Evolutionary conservation across 2,329 filamentous ascomycete species (phyloP).

Genomic region (Beauveria brongniartii): DNA sequence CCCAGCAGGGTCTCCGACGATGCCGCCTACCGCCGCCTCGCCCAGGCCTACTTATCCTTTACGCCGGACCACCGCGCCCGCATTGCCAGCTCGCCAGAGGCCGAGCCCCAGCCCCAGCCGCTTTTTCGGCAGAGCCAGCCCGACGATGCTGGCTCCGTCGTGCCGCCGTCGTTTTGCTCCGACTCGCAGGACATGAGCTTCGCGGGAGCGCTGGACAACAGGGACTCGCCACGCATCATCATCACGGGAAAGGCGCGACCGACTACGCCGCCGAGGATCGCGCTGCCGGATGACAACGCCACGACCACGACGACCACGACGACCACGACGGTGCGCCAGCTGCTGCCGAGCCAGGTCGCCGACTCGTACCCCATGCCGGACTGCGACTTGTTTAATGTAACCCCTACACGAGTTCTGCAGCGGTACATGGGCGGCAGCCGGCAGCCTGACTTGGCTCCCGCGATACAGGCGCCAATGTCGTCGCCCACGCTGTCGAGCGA

Average conservation of each 20-base stretch:
- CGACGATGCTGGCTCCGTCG: background rate
- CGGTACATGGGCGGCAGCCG: constrained; percentile 36
- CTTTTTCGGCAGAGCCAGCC: background rate
- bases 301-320: constrained; percentile 18
- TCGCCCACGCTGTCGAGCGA: background rate
- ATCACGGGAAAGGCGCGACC: background rate
- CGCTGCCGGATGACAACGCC: background rate
- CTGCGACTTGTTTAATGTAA: constrained; percentile 21
- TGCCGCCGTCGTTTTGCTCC: constrained; percentile 19
- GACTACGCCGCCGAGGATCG: background rate
- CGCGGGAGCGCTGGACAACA: constrained; percentile 35
- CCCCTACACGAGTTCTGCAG: constrained; percentile 44
- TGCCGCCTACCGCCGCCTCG: constrained; percentile 39
- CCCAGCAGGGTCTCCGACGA: constrained; percentile 42
- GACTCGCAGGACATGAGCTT: constrained; percentile 38
- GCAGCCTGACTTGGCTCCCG: constrained; percentile 20
- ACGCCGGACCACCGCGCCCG: constrained; percentile 20
- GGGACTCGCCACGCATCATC: constrained; percentile 26
- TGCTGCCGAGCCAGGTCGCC: constrained; percentile 40
- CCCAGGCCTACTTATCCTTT: constrained; percentile 44
- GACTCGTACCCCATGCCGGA: constrained; percentile 44
- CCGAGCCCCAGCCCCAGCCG: background rate
- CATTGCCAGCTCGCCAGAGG: background rate
- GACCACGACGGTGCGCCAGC: constrained; percentile 28
- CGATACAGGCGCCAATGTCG: constrained; percentile 17